A percentile compares a stretch with the other conserved stretches of the same genome.
phyloP scores from a whole-genome alignment of 305 asterid species.

The Rubia balearica region DNA sequence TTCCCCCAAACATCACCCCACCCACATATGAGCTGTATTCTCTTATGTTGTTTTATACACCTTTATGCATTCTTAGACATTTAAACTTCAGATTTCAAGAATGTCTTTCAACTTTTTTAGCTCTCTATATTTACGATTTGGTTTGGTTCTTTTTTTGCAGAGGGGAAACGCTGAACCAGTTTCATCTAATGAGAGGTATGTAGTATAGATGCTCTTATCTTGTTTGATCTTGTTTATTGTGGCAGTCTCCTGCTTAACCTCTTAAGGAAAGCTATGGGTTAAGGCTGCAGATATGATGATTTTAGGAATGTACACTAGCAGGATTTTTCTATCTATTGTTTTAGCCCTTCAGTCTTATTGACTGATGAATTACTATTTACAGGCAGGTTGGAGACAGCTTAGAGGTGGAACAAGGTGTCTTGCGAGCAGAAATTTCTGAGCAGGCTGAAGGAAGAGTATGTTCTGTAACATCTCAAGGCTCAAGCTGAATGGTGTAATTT shows the following conservation, averaged over 20 bases:
- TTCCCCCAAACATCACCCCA: not conserved
- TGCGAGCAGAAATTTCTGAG: constrained; percentile 10
- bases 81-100: not conserved
- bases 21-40: not conserved
- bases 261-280: not conserved
- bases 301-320: not conserved
- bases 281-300: not conserved
- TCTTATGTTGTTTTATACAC: not conserved
- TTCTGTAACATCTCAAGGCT: not conserved
- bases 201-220: not conserved
- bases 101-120: not conserved
- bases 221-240: not conserved
- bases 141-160: constrained; percentile 9
- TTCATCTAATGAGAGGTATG: constrained; percentile 19
- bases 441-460: constrained; percentile 24
- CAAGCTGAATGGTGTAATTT: constrained; percentile 2
- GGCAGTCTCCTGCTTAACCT: not conserved
- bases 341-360: not conserved
- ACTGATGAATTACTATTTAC: constrained; percentile 15
- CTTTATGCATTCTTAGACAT: not conserved
- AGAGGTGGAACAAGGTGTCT: constrained; percentile 15
- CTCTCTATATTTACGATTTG: not conserved
- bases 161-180: constrained; percentile 1
- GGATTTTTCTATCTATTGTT: constrained; percentile 1
- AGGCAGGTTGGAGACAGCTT: constrained; percentile 21